Evolutionary conservation across 1,139 yeast species (phyloP), one percentile per base, ranked within the genome.

Genomic region (Hyphopichia khmerensis): DNA sequence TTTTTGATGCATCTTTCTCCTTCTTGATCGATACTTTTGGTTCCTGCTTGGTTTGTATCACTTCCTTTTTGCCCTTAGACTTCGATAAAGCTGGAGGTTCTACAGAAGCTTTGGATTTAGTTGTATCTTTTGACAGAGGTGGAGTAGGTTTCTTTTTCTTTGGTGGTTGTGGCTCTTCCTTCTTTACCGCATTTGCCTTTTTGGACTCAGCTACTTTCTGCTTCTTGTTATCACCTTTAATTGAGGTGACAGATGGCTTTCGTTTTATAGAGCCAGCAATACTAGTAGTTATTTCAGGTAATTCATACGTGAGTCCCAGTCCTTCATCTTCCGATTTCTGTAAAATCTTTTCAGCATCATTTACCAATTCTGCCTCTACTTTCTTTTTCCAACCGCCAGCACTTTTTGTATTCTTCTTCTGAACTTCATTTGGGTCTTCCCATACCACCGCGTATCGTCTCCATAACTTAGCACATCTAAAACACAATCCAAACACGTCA

Each of bases 381-480:
- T 72, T 76, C 50, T 79, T 77, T 54, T 77, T 80, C 78, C 82
- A 76, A 2, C 83, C 81, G 42, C 72, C 47, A 57, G 69, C 47
- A 19, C 53, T 62, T 40, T 60, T 64, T 11, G 60, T 53, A 30
- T 60, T 60, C 40, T 77, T 82, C 56, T 73, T 77, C 38, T 81
- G 65, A 0, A 88, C 82, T 45, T 85, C 93, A 19, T 67, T 57
- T 0, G 96, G 96, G 38, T 80, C 81, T 51, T 84, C 90, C 98
- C 99, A 93, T n/a, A 73, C 72, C 1, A 87, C 84, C 0, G 91
- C 97, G 60, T 93, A 93, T 35, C 95, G 69, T 58, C 96, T 74
- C 99, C 99, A 93, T 34, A 93, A 61, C 44, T 84, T 73, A 0
- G 97, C 96, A 68, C 99, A 93, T 42, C 98, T 72, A 38, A 77